Evolutionary conservation across 192 early-diverging fungal species (phyloP).

Genomic region (Glomus cerebriforme): DNA sequence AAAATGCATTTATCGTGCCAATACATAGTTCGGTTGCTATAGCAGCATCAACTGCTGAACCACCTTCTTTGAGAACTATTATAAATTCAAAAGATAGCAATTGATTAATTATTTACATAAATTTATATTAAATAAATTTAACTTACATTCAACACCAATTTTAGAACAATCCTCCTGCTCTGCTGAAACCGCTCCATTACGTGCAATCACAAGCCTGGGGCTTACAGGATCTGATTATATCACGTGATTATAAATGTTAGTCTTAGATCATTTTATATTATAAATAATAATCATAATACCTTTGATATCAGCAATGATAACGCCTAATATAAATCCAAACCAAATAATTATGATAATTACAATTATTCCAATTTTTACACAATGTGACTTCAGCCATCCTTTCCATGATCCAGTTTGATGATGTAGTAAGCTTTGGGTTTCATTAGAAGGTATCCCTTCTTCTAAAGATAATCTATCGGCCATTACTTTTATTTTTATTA

Average conservation of each 20-base stretch:
- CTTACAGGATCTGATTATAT: background rate
- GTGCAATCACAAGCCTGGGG: background rate
- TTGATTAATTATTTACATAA: background rate
- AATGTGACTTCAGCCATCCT: too few species aligned
- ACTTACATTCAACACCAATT: background rate
- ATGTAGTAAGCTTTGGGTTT: background rate
- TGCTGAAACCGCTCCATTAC: background rate
- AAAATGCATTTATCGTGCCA: slow-evolving; percentile 86
- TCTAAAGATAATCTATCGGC: background rate
- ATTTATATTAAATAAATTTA: background rate
- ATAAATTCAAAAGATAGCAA: background rate
- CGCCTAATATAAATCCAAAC: too few species aligned
- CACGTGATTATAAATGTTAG: background rate
- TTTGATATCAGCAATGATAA: too few species aligned
- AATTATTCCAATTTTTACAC: too few species aligned
- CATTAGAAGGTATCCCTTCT: background rate
- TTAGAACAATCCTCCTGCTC: background rate
- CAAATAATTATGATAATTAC: too few species aligned
- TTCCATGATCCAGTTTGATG: background rate
- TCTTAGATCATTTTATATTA: too few species aligned
- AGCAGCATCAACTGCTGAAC: slow-evolving; percentile 87
- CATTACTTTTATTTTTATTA: background rate
- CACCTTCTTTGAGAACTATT: slow-evolving; percentile 76
- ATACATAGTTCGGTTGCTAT: slow-evolving; percentile 86
- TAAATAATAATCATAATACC: too few species aligned